Conservation (phyloP, 768 basidiomycete species). For the Termitomyces sp. region DNA sequence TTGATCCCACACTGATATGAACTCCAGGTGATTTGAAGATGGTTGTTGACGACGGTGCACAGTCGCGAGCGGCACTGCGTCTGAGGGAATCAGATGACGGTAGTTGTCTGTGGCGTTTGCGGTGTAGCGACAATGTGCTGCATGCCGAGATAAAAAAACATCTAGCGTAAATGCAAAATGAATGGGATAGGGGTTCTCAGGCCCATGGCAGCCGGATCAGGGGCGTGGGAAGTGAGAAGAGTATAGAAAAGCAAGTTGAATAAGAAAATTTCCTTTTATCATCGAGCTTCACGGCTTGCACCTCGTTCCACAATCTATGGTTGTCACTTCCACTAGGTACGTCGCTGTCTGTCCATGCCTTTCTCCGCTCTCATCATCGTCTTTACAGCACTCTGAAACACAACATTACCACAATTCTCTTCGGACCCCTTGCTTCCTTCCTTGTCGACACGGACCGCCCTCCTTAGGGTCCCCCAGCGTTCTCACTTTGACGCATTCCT, state of each 20-base stretch:
- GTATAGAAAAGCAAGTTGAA: background rate
- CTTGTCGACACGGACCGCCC: constrained; percentile 72
- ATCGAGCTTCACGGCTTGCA: constrained; percentile 7
- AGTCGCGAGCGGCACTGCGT: constrained; percentile 38
- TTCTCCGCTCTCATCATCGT: constrained; percentile 5
- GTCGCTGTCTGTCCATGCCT: constrained; percentile 12
- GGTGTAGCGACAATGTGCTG: constrained; percentile 43
- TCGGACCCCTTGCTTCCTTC: constrained; percentile 54
- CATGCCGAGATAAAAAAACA: constrained; percentile 38
- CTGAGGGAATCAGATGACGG: constrained; percentile 63
- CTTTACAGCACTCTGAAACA: constrained; percentile 35
- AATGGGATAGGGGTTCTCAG: background rate
- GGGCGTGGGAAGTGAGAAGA: background rate
- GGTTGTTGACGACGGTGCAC: constrained; percentile 28
- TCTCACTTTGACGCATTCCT: constrained; percentile 14
- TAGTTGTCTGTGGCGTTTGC: constrained; percentile 68
- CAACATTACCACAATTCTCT: constrained; percentile 51
- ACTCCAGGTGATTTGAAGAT: constrained; percentile 58
- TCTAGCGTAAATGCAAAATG: constrained; percentile 19
- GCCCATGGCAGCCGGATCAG: constrained; percentile 4
- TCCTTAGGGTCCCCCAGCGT: constrained; percentile 49
- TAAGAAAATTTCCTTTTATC: constrained; percentile 12
- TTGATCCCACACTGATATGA: constrained; percentile 10
- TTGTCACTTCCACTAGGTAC: constrained; percentile 36
- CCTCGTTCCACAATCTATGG: constrained; percentile 44